phyloP scores from a whole-genome alignment of 305 asterid species.

The Fraxinus nigra region DNA sequence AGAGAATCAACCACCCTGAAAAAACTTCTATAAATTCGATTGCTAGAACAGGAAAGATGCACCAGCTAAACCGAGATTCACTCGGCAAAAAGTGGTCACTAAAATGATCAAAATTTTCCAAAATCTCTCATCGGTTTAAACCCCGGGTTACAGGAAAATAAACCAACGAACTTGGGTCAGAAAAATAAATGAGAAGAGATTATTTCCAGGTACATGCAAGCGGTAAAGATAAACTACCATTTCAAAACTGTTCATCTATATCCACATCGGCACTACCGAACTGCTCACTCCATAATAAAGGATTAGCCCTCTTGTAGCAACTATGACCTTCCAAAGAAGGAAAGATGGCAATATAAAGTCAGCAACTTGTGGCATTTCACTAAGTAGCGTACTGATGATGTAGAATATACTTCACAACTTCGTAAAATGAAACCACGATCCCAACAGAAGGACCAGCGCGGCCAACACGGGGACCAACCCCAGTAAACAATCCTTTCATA shows the following conservation, averaged over 20 bases:
- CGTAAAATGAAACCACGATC: conserved; percentile 88
- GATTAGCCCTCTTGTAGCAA: conserved; percentile 27
- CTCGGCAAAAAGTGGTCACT: conserved; percentile 33
- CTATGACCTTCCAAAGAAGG: not conserved
- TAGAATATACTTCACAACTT: conserved; percentile 68
- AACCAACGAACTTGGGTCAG: conserved; percentile 22
- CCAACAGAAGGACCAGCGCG: conserved; percentile 98
- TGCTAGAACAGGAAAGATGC: not conserved
- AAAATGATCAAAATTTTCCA: conserved; percentile 30
- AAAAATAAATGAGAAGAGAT: conserved; percentile 35
- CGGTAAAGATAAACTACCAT: conserved; percentile 18
- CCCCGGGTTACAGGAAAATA: conserved; percentile 18
- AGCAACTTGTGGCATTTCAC: conserved; percentile 13
- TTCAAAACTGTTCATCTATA: conserved; percentile 33
- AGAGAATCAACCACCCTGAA: too few species aligned
- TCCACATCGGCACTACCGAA: conserved; percentile 23
- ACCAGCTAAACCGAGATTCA: conserved; percentile 23
- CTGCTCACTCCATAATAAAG: conserved; percentile 16
- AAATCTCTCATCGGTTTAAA: conserved; percentile 37
- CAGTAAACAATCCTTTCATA: conserved; percentile 77
- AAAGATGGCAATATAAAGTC: not conserved
- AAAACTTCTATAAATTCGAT: too few species aligned
- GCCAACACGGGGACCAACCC: conserved; percentile 93
- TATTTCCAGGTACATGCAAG: conserved; percentile 28
- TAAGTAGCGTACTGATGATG: conserved; percentile 45